Evolutionary conservation across 768 basidiomycete species (phyloP).

Genomic region (Exidia glandulosa): DNA sequence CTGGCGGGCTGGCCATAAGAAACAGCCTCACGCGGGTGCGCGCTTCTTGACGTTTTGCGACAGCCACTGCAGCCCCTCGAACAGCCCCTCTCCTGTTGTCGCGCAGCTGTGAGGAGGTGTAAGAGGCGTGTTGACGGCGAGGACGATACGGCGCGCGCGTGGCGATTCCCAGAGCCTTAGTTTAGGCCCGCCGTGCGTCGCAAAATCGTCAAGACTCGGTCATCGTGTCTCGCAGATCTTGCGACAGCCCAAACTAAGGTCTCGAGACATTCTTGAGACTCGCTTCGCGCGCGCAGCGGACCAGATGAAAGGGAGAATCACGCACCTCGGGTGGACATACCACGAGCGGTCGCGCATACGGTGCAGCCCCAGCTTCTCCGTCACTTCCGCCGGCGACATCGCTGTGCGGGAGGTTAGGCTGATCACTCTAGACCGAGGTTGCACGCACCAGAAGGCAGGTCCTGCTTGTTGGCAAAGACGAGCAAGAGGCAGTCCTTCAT

Average conservation of each 20-base stretch:
- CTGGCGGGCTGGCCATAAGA: not conserved
- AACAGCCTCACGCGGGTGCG: constrained; percentile 8
- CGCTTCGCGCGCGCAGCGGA: no score
- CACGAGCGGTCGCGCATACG: constrained; percentile 95
- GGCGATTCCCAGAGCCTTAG: no score
- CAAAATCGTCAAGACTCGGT: no score
- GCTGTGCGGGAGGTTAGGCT: constrained; percentile 35
- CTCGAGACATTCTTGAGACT: no score
- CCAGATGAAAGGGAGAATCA: constrained; percentile 4
- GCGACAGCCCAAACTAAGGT: no score
- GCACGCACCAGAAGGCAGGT: constrained; percentile 96
- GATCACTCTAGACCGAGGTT: constrained; percentile 23
- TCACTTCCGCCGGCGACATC: constrained; percentile 99
- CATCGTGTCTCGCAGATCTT: no score
- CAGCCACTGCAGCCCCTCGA: constrained; percentile 95
- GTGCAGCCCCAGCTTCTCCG: constrained; percentile 90
- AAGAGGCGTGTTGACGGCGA: not conserved
- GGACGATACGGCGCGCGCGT: no score
- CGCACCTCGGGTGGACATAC: constrained; percentile 98
- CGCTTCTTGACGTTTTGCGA: constrained; percentile 96
- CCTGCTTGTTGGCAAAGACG: constrained; percentile 99
- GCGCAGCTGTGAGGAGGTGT: constrained; percentile 64
- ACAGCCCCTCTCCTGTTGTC: constrained; percentile 91
- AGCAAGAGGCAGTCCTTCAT: constrained; percentile 96
- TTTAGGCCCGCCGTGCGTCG: no score